These are phyloP conservation scores for Tolypocladium amazonense DNA, from an alignment of 2,329 filamentous ascomycete genomes.

Conservation along the genomic window DNA sequence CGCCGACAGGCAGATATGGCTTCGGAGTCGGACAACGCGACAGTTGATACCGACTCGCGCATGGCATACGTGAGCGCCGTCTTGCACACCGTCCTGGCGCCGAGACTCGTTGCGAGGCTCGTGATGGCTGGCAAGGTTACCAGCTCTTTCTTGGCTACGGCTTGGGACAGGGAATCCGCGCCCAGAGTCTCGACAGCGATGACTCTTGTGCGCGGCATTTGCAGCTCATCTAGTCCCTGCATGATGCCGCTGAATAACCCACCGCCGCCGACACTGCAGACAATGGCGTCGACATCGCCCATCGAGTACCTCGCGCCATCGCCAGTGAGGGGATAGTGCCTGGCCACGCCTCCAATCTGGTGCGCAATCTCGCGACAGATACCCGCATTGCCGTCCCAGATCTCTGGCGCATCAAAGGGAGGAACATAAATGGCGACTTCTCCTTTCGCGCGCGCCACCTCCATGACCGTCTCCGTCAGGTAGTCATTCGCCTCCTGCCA, in stretches of 20 bases:
- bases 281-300: slow-evolving; percentile 47
- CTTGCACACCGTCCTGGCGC: slow-evolving; percentile 54
- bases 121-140: slow-evolving; percentile 60
- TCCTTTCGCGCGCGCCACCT: slow-evolving; percentile 13
- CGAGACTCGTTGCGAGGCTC: slow-evolving; percentile 59
- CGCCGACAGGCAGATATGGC: slow-evolving; percentile 15
- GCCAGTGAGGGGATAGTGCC: slow-evolving; percentile 27
- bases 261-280: slow-evolving; percentile 72
- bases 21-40: slow-evolving; percentile 15
- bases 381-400: slow-evolving; percentile 54
- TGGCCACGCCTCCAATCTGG: slow-evolving; percentile 19
- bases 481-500: slow-evolving; percentile 61
- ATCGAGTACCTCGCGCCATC: slow-evolving; percentile 42
- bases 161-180: slow-evolving; percentile 52
- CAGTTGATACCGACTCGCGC: slow-evolving; percentile 13
- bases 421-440: slow-evolving; percentile 47
- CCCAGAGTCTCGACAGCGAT: slow-evolving; percentile 65
- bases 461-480: slow-evolving; percentile 43
- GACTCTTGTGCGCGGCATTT: slow-evolving; percentile 29
- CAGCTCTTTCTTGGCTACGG: slow-evolving; percentile 40
- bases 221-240: slow-evolving; percentile 40
- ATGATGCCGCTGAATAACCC: slow-evolving; percentile 68
- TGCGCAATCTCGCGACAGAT: slow-evolving; percentile 36
- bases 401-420: slow-evolving; percentile 54
- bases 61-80: slow-evolving; percentile 21